A percentile compares a stretch with the other conserved stretches of the same genome.
Conservation (phyloP, 1,284 basidiomycete species). For the Heterobasidion occidentale region DNA sequence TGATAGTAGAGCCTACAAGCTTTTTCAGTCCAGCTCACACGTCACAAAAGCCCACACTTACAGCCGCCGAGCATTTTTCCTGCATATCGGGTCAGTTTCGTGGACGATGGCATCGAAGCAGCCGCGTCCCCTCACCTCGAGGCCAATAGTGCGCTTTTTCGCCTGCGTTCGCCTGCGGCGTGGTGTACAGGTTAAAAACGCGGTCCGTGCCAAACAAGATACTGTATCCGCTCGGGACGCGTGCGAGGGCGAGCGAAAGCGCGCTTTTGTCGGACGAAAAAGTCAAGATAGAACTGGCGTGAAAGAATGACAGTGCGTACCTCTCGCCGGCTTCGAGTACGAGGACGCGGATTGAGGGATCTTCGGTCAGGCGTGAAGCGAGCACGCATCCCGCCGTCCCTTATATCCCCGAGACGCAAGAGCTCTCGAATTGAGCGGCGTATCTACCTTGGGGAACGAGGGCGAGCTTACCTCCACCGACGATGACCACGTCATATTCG, state of each 20-base stretch:
- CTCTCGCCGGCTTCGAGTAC: constrained; percentile 61
- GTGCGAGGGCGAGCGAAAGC: background rate
- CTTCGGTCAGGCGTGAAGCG: constrained; percentile 57
- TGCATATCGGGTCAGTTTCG: constrained; percentile 16
- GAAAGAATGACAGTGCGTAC: constrained; percentile 22
- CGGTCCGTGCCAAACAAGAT: constrained; percentile 33
- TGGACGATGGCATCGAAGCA: background rate
- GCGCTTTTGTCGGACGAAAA: background rate
- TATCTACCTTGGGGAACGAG: too few relatives aligned
- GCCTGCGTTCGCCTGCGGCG: constrained; percentile 33
- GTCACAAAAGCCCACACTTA: constrained; percentile 24
- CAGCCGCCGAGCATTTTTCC: constrained; percentile 66
- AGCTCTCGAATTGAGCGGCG: too few relatives aligned
- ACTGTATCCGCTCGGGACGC: constrained; percentile 12
- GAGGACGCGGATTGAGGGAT: constrained; percentile 45
- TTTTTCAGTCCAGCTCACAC: background rate
- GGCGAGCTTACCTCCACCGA: constrained; percentile 49
- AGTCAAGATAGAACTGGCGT: background rate
- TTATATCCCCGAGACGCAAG: constrained; percentile 14
- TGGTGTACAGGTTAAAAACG: constrained; percentile 47
- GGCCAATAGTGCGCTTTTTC: constrained; percentile 42
- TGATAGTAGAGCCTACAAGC: constrained; percentile 49
- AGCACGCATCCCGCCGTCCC: constrained; percentile 66
- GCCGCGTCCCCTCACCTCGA: constrained; percentile 33
- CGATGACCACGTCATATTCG: constrained; percentile 55